Conservation (phyloP, 495 filamentous ascomycete species). For the Trichoderma gamsii region DNA sequence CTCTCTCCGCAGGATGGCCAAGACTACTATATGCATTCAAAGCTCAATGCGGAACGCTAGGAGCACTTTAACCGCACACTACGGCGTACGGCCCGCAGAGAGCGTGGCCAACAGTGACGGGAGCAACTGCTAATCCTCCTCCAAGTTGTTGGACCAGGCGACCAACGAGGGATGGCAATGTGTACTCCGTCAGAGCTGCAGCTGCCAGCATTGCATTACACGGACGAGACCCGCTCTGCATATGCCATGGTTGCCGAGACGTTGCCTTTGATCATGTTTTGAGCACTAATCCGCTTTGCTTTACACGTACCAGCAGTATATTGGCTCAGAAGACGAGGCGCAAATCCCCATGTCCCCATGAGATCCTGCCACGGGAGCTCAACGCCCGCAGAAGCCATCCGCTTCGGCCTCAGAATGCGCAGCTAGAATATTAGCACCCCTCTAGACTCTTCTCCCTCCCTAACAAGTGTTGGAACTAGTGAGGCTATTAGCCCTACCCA, state of each 20-base stretch:
- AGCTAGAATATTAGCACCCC: not conserved
- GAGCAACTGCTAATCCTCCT: not conserved
- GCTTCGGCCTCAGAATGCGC: not conserved
- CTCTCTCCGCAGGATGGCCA: not conserved
- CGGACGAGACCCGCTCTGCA: not conserved
- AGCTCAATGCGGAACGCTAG: not conserved
- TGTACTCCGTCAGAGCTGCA: not conserved
- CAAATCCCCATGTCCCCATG: not conserved
- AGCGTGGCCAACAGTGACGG: not conserved
- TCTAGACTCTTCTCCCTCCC: not conserved
- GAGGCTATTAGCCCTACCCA: not conserved
- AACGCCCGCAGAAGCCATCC: not conserved
- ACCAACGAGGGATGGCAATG: not conserved
- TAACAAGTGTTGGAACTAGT: not conserved
- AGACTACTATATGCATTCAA: not conserved
- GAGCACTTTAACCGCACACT: slow-evolving; percentile 9
- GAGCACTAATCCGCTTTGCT: not conserved
- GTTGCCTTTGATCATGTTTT: not conserved
- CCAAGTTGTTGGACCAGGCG: not conserved
- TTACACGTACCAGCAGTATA: not conserved
- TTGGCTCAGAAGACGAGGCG: not conserved
- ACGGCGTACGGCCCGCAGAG: slow-evolving; percentile 4
- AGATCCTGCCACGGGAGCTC: not conserved
- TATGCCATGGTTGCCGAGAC: not conserved
- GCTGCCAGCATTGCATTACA: not conserved